phyloP scores from a whole-genome alignment of 139 green algal genomes.

The Protoeuglena noctilucae region DNA sequence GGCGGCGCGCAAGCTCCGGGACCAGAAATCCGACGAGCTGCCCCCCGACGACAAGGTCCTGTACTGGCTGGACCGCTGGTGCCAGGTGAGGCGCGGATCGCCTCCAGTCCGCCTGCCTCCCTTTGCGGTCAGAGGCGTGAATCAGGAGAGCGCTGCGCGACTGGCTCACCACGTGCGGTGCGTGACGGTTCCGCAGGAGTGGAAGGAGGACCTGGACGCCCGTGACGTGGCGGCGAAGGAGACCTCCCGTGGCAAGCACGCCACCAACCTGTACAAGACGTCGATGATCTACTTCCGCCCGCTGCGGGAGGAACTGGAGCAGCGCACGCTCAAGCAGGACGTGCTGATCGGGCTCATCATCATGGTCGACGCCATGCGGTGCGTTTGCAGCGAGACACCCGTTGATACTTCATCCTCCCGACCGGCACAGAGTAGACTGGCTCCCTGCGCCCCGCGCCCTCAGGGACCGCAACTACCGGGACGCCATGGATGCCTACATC shows the following conservation, averaged over 20 bases:
- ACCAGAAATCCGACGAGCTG: background rate
- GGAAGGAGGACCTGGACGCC: conserved; percentile 26
- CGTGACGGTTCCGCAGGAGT: no score
- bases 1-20: background rate
- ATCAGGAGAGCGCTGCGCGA: no score
- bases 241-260: conserved; percentile 13
- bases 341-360: background rate
- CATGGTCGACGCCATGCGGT: conserved; percentile 8
- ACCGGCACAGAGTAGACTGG: no score
- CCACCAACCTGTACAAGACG: conserved; percentile 13
- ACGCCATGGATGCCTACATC: conserved; percentile 29
- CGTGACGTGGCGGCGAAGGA: conserved; percentile 16
- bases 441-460: no score
- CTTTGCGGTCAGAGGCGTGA: no score
- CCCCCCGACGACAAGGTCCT: background rate
- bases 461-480: conserved; percentile 24
- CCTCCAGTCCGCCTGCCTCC: no score
- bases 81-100: no score
- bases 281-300: conserved; percentile 19
- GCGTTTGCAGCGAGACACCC: conserved; percentile 20
- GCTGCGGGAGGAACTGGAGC: conserved; percentile 17
- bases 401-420: conserved; percentile 24
- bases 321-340: background rate
- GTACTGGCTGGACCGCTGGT: background rate
- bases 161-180: no score